These are phyloP conservation scores for Huiozyma sinensis DNA, from an alignment of 805 yeast genomes.

Conservation along the genomic window DNA sequence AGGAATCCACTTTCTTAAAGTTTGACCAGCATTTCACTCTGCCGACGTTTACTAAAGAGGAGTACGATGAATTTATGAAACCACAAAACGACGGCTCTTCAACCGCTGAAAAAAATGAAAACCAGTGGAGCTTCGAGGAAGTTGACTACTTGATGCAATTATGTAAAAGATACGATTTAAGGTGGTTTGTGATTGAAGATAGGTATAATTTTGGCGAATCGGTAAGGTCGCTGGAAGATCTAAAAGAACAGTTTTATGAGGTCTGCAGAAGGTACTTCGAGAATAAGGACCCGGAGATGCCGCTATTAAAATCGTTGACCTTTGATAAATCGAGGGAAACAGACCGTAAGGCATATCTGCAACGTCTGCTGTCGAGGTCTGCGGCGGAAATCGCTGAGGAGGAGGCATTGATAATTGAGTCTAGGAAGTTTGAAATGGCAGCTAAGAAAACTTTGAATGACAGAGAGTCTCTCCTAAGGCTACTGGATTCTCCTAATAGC, in stretches of 20 bases:
- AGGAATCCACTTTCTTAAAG: conserved; percentile 54
- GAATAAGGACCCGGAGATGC: conserved; percentile 35
- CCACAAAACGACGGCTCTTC: conserved; percentile 17
- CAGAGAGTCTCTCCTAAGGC: conserved; percentile 62
- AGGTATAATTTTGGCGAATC: conserved; percentile 32
- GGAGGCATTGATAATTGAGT: conserved; percentile 86
- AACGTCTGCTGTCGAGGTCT: conserved; percentile 64
- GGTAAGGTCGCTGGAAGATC: conserved; percentile 56
- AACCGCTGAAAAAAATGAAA: neutral
- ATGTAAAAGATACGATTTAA: conserved; percentile 40
- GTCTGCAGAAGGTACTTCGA: conserved; percentile 48
- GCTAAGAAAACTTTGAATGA: conserved; percentile 83
- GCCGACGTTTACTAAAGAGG: conserved; percentile 57
- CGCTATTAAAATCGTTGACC: conserved; percentile 50
- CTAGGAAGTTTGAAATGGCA: conserved; percentile 81
- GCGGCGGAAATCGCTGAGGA: conserved; percentile 98
- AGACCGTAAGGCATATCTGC: conserved; percentile 72
- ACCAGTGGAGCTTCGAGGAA: conserved; percentile 63
- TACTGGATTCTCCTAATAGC: conserved; percentile 80
- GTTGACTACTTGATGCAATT: conserved; percentile 68
- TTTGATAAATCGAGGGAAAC: conserved; percentile 63
- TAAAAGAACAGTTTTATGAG: conserved; percentile 71
- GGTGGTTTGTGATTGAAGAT: conserved; percentile 61
- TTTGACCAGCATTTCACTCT: conserved; percentile 59
- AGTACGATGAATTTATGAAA: conserved; percentile 43